Evolutionary conservation across 345 rosid genomes (phyloP).

Genomic region (Eutrema japonicum): DNA sequence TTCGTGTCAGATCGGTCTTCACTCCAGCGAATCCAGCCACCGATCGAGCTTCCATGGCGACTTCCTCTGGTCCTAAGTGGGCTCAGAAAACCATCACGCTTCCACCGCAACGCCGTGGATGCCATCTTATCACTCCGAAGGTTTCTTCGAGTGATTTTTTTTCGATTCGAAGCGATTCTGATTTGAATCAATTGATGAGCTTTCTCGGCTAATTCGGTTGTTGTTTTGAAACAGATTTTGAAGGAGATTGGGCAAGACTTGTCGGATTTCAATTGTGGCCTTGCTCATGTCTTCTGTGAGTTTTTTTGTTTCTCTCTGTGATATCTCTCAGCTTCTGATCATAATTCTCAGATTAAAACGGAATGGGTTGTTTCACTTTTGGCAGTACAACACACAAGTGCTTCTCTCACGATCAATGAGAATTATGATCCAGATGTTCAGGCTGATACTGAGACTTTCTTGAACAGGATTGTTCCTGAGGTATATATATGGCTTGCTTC

Average conservation of each 20-base stretch:
- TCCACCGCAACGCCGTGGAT: slow-evolving; percentile 80
- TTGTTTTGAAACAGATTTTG: slow-evolving; percentile 58
- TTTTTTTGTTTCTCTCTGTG: neutral
- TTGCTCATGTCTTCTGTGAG: slow-evolving; percentile 89
- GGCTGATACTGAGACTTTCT: slow-evolving; percentile 92
- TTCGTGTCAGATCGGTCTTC: slow-evolving; percentile 50
- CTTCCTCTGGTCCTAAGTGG: slow-evolving; percentile 72
- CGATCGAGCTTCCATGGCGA: slow-evolving; percentile 54
- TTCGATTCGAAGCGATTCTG: neutral
- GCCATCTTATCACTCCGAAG: slow-evolving; percentile 91
- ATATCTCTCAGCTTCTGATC: slow-evolving; percentile 1
- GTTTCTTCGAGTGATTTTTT: slow-evolving; percentile 36
- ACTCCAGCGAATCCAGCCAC: slow-evolving; percentile 47
- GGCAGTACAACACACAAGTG: slow-evolving; percentile 91
- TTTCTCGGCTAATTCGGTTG: neutral
- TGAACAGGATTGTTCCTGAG: slow-evolving; percentile 92
- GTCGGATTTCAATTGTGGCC: slow-evolving; percentile 85
- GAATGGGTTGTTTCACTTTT: slow-evolving; percentile 2
- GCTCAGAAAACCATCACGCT: slow-evolving; percentile 90
- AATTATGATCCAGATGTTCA: slow-evolving; percentile 94
- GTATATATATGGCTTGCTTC: slow-evolving; percentile 39
- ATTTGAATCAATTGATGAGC: neutral
- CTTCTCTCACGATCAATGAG: slow-evolving; percentile 95
- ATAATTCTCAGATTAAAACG: neutral
- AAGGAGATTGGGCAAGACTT: slow-evolving; percentile 74